Evolutionary conservation across 306 rosid genomes (phyloP), one percentile per base, ranked within the genome.

Genomic region (Biancaea sappan): DNA sequence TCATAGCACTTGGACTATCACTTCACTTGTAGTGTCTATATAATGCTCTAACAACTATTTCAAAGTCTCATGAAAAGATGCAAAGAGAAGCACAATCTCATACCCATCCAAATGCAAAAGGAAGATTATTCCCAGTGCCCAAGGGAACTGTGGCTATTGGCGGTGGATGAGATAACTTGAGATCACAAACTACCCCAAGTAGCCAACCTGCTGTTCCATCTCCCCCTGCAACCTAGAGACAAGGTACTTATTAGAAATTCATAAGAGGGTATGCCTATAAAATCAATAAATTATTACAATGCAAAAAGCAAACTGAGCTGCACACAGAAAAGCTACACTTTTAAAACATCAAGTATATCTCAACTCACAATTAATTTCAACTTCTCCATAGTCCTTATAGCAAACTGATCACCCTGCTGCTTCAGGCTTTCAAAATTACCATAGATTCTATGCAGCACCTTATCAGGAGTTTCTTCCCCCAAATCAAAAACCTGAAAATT

Each of bases 141-240:
- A 94, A 78, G 15, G 99, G 99, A 54, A 94, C 86, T 1, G 99
- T 92, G 14, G 95, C 99, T 58, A 94, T 82, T 35, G 97, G 89
- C 0, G 97, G 99, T 14, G 96, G 78, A 83, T 82, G 93, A 79
- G 99, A 86, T 63, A 92, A 81, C 82, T 82, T 90, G 64, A 94
- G 93, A 80, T 94, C 99, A 79, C 92, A 90, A 84, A 94, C 95
- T 82, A 92, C 97, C 72, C 99, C 97, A 80, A 94, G 99, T 63
- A 94, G 91, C 99, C 99, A 94, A 8, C 97, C 96, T 53, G 99
- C 97, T 26, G 99, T 94, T 87, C 99, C 99, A 84, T 94, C 97
- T 2, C 99, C 99, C 58, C 97, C 97, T 66, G 99, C 99, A 88
- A 86, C 99, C 99, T 94, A 71, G 72, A 77, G 48, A 40, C 69